Evolutionary conservation across 2,329 filamentous ascomycete species (phyloP), one percentile per base, ranked within the genome.

Genomic region (Colletotrichum endophyticum): DNA sequence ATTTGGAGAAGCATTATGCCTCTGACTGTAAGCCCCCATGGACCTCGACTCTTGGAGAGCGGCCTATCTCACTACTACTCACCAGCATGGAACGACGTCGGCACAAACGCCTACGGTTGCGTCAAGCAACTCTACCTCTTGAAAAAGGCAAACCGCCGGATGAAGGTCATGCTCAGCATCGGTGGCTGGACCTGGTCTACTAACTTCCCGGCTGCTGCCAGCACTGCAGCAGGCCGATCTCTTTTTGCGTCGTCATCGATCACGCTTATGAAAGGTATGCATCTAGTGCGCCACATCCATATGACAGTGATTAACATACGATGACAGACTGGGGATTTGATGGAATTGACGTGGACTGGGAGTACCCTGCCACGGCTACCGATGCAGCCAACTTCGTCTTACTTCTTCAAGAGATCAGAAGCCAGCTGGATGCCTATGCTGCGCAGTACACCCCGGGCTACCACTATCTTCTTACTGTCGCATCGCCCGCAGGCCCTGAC

Each of bases 111-210:
- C 63, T 97, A 96, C 79, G 96, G 96, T 53, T 94, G 93, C 82
- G 84, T 95, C 70, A 97, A 97, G 86, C 95, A 98, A 81, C 87
- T 98, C 1, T 95, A 91, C 82, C 86, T 95, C 9, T 87, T 95
- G 59, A 98, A 98, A 86, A 93, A 96, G 83, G 84, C 89, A 73
- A 93, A 98, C 83, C 92, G 95, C 19, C 91, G 95, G 63, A 84
- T 98, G 70, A 98, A 98, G 82, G 89, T 94, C 2, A 87, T 98
- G 27, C 89, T 98, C 6, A 95, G 92, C 64, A 95, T 98, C 78
- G 96, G 96, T 64, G 95, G 96, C 34, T 98, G 94, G 94, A 96
- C 94, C 0, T 97, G 95, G 84, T 95, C 94, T 3, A 86, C 89
- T 79, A 95, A 95, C 83, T 96, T 98, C 82, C 88, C 94, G 1